These are phyloP conservation scores for Trametes cubensis DNA, from an alignment of 768 basidiomycete species.

Conservation along the genomic window DNA sequence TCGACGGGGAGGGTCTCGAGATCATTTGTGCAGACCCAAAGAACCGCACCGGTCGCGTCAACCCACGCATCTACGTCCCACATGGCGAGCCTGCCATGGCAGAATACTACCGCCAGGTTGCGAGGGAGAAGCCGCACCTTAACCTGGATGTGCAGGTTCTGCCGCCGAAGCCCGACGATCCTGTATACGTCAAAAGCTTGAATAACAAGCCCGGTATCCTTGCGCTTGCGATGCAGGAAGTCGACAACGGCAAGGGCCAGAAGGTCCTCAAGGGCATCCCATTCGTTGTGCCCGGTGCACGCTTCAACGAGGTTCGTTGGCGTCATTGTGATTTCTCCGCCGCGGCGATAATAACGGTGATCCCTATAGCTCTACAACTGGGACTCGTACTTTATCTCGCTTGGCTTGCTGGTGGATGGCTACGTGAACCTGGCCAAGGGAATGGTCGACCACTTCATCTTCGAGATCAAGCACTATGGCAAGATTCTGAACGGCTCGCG, in stretches of 20 bases:
- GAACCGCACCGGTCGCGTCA: slow-evolving; percentile 87
- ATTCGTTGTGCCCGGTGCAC: slow-evolving; percentile 95
- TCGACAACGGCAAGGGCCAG: slow-evolving; percentile 76
- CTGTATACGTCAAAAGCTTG: slow-evolving; percentile 85
- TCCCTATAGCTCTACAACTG: slow-evolving; percentile 79
- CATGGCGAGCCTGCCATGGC: slow-evolving; percentile 92
- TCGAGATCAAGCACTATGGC: slow-evolving; percentile 97
- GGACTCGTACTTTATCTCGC: slow-evolving; percentile 93
- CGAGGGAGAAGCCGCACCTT: slow-evolving; percentile 89
- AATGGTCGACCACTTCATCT: slow-evolving; percentile 99
- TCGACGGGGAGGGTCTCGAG: slow-evolving; percentile 96
- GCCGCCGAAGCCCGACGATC: slow-evolving; percentile 85
- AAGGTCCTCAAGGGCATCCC: slow-evolving; percentile 90
- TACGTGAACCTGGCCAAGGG: slow-evolving; percentile 93
- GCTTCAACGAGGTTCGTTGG: slow-evolving; percentile 81
- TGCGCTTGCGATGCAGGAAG: slow-evolving; percentile 93
- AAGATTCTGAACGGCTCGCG: slow-evolving; percentile 97
- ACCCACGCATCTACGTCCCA: slow-evolving; percentile 94
- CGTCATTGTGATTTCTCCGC: too few relatives aligned
- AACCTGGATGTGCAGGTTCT: slow-evolving; percentile 91
- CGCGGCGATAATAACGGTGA: neutral
- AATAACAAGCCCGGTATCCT: slow-evolving; percentile 94
- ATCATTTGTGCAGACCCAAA: slow-evolving; percentile 98
- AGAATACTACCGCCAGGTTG: slow-evolving; percentile 92
- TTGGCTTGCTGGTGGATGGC: slow-evolving; percentile 94